Percentiles rank a stretch among this genome's conserved stretches.
Conservation (phyloP, 164 flowering plant genomes). For the Buxus sempervirens region DNA sequence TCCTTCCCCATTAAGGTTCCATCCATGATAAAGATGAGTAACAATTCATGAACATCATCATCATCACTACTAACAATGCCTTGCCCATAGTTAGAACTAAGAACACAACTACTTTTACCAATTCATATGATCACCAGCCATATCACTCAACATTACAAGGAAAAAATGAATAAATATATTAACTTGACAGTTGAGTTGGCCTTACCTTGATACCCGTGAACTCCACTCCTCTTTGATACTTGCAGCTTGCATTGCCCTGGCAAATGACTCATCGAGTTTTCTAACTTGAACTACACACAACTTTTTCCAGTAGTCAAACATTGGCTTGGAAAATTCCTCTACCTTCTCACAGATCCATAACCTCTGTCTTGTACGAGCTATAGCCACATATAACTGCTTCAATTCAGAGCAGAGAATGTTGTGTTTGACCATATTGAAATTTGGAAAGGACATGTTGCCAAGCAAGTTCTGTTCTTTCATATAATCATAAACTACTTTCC, state of each 20-base stretch:
- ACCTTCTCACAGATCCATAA: neutral
- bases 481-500: neutral
- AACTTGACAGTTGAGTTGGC: neutral
- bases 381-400: neutral
- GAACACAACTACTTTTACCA: too few relatives aligned
- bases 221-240: slow-evolving; percentile 15
- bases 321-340: neutral
- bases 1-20: neutral
- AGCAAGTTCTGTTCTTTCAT: neutral
- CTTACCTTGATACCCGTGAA: slow-evolving; percentile 16
- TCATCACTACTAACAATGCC: too few relatives aligned
- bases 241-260: slow-evolving; percentile 10
- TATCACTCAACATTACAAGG: too few relatives aligned
- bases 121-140: too few relatives aligned
- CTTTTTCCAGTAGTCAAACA: neutral
- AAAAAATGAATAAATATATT: too few relatives aligned
- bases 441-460: neutral
- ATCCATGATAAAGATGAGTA: neutral
- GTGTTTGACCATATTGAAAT: neutral
- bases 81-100: too few relatives aligned
- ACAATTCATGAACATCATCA: neutral
- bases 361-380: neutral
- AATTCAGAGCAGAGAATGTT: neutral
- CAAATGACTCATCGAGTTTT: slow-evolving; percentile 8
- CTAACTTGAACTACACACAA: neutral